Base-by-base conservation (phyloP, 2,329 filamentous ascomycete species). In the Bipolaris victoriae region DNA sequence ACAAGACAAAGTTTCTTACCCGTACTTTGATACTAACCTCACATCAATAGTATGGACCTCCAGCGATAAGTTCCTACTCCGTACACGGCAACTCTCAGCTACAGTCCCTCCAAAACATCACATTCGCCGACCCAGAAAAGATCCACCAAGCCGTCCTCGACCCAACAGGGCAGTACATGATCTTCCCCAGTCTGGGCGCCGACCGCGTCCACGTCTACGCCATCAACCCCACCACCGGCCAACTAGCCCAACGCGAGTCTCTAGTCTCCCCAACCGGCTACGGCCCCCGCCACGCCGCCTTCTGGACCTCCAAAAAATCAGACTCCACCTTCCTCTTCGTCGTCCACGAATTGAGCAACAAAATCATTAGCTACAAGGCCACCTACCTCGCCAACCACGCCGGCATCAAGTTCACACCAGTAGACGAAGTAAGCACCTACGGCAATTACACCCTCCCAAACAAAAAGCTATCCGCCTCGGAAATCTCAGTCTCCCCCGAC, bases 71-170 rank as follows among this genome's bases (percentile, higher is more conserved):
- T 16, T 72, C 71, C 18, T 80, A 70, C 66, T 63, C 41, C 4
- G 36, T 66, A 10, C 29, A 51, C 7, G 31, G 55, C 9, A 55
- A 62, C 44, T 56, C 55, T 13, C 39, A 49, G 7, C 65, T 66
- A 24, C 49, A 57, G 15, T 51, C 51, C 13, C 58, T 78, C 9
- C 77, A 84, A 61, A 74, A 71, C 35, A 74, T 83, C 64, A 71
- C 71, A 39, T 83, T 79, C 10, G 54, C 77, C 39, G 55, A 68
- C 1, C 60, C 66, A 4, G 74, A 40, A 78, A 81, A 88, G 68
- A 87, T 87, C 16, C 88, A 90, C 73, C 77, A 88, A 68, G 82
- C 84, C n/a, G 71, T 89, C 49, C 70, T 88, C 33, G 88, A 91
- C 69, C 88, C 88, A 6, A 88, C 85, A 2, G 84, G 83, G 5